Evolutionary conservation across 2,329 filamentous ascomycete genomes (phyloP).

Genomic region (Cryphonectria nitschkei): DNA sequence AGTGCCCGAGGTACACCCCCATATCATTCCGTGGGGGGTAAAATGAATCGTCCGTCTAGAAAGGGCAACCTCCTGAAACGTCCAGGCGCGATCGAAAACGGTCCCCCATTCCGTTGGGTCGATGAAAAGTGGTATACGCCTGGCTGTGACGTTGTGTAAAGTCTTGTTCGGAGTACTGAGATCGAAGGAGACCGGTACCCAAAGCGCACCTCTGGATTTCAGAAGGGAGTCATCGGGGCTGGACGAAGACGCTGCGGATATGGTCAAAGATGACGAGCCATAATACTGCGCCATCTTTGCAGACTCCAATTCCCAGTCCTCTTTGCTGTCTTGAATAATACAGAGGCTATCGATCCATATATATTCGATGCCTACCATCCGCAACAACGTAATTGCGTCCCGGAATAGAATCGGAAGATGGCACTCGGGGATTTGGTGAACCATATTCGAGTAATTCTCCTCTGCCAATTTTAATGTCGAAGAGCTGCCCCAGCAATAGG

Average conservation of each 20-base stretch:
- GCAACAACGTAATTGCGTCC: slow-evolving; percentile 12
- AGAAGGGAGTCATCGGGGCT: background rate
- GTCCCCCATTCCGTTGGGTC: background rate
- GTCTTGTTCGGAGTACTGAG: background rate
- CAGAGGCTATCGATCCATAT: slow-evolving; percentile 22
- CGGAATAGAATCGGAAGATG: slow-evolving; percentile 11
- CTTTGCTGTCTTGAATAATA: slow-evolving; percentile 16
- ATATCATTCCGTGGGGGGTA: background rate
- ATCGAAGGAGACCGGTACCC: background rate
- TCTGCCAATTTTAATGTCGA: background rate
- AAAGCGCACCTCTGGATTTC: background rate
- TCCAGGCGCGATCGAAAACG: background rate
- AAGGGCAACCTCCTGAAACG: background rate
- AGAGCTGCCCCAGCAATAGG: slow-evolving; percentile 18
- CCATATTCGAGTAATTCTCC: background rate
- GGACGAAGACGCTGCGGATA: background rate
- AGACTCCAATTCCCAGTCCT: slow-evolving; percentile 19
- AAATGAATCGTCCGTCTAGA: background rate
- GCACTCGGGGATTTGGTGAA: background rate
- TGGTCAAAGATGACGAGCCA: background rate
- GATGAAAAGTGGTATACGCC: background rate
- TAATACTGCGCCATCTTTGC: slow-evolving; percentile 12
- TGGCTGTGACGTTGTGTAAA: background rate
- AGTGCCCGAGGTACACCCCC: background rate
- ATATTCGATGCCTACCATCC: slow-evolving; percentile 7